Evolutionary conservation across 305 asterid genomes (phyloP), one percentile per base, ranked within the genome.

Genomic region (Solanum aculeatissimum): DNA sequence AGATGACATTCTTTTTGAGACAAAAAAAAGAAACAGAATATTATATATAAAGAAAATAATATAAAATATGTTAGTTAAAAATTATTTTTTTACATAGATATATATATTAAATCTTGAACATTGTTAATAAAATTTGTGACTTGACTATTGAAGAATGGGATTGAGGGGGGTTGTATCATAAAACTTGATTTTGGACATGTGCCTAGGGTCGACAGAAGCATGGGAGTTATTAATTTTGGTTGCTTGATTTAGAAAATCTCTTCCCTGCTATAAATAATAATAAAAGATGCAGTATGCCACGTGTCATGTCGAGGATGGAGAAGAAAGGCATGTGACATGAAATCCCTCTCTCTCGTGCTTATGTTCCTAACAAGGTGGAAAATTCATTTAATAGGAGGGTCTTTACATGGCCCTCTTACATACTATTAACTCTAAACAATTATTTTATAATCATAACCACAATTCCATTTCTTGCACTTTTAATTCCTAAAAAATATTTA

Each of bases 341-440:
- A 90, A 86, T 78, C 29, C 78, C 85, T 84, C 71, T 27, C 66
- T 89, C 92, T 88, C 94, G 95, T 92, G 93, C 91, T 90, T 84
- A 89, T 92, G 95, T 91, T 93, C 85, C 93, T 91, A 92, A 91
- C 84, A 87, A 91, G 93, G 91, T 88, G 91, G 92, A 87, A 92
- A 85, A 25, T 83, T 49, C 65, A 77, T 77, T 77, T 49, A 77
- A 49, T 77, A 51, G 1, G 45, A 45, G 27, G 63, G 81, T 45
- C 81, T 60, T 72, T 74, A 80, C 70, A 14, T 83, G 49, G 57
- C 86, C 88, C 86, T 84, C 68, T 77, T 55, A 3, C 38, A 27
- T 1, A 35, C 2, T 60, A 21, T 18, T n/a, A 66, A 63, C 19
- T 32, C n/a, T 19, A 55, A 55, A 80, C 19, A 0, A 35, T 23